phyloP scores from a whole-genome alignment of 768 basidiomycete species.

The Termitomyces sp. region DNA sequence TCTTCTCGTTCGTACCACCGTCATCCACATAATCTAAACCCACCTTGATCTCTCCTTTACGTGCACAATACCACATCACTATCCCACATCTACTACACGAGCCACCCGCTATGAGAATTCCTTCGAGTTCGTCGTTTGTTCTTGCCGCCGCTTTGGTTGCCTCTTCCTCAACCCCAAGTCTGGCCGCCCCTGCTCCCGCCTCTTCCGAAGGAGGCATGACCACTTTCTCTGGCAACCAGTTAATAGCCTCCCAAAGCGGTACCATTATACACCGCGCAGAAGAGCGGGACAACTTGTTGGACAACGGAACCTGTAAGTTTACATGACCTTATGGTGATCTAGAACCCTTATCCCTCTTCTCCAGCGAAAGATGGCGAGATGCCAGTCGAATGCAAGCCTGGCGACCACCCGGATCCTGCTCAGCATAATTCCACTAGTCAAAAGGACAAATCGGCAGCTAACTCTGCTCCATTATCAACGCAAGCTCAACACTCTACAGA shows the following conservation, averaged over 20 bases:
- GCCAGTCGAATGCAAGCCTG: not conserved
- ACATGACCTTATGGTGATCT: not conserved
- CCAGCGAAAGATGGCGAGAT: not conserved
- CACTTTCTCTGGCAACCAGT: constrained; percentile 18
- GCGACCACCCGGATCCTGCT: not conserved
- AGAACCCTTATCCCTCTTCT: not conserved
- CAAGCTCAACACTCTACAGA: not conserved
- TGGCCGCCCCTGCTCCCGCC: constrained; percentile 39
- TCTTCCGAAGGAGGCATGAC: constrained; percentile 19
- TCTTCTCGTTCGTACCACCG: constrained; percentile 12
- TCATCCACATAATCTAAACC: constrained; percentile 8
- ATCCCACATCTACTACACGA: not conserved
- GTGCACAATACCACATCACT: not conserved
- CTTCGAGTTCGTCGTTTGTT: constrained; percentile 41
- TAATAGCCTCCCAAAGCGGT: constrained; percentile 11
- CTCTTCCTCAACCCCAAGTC: constrained; percentile 39
- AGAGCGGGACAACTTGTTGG: constrained; percentile 4
- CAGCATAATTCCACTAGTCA: not conserved
- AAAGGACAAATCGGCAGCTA: not conserved
- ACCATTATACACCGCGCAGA: constrained; percentile 8
- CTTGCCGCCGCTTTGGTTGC: constrained; percentile 42
- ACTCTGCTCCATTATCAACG: not conserved
- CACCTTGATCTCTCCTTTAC: constrained; percentile 6
- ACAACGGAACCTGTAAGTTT: not conserved
- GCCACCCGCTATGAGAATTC: constrained; percentile 32